Conservation (phyloP, 352 stramenopile species). For the Phytopythium litorale region DNA sequence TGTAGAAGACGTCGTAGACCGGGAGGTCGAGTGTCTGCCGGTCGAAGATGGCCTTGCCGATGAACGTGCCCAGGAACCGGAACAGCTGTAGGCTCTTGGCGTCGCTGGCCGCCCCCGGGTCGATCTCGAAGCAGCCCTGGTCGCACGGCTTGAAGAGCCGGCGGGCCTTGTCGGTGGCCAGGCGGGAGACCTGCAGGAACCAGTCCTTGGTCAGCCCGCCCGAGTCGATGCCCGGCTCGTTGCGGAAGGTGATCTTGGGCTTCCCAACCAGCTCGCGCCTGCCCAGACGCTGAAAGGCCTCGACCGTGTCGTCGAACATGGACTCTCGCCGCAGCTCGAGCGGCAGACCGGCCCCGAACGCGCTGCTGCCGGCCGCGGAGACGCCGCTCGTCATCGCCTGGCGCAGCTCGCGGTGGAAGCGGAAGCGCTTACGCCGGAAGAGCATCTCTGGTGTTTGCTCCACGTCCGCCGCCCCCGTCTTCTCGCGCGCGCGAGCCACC, state of each 20-base stretch:
- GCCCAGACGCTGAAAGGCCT: constrained; percentile 39
- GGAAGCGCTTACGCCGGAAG: constrained; percentile 84
- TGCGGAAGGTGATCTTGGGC: constrained; percentile 74
- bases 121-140: constrained; percentile 43
- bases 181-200: constrained; percentile 76
- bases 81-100: constrained; percentile 39
- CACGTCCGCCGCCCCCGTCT: constrained; percentile 30
- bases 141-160: constrained; percentile 58
- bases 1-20: constrained; percentile 70
- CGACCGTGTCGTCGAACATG: constrained; percentile 70
- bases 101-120: constrained; percentile 27
- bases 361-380: constrained; percentile 3
- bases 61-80: constrained; percentile 70
- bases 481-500: constrained; percentile 32
- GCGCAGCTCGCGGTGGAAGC: constrained; percentile 74
- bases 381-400: constrained; percentile 24
- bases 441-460: constrained; percentile 77
- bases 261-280: constrained; percentile 60
- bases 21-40: constrained; percentile 78
- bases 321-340: constrained; percentile 48
- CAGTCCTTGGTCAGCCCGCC: constrained; percentile 89
- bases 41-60: constrained; percentile 87
- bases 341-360: constrained; percentile 29
- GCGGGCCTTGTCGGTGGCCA: constrained; percentile 25
- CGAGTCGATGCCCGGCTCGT: constrained; percentile 85